These are phyloP conservation scores for Stachybotrys elegans DNA, from an alignment of 2,329 filamentous ascomycete genomes.

Conservation along the genomic window DNA sequence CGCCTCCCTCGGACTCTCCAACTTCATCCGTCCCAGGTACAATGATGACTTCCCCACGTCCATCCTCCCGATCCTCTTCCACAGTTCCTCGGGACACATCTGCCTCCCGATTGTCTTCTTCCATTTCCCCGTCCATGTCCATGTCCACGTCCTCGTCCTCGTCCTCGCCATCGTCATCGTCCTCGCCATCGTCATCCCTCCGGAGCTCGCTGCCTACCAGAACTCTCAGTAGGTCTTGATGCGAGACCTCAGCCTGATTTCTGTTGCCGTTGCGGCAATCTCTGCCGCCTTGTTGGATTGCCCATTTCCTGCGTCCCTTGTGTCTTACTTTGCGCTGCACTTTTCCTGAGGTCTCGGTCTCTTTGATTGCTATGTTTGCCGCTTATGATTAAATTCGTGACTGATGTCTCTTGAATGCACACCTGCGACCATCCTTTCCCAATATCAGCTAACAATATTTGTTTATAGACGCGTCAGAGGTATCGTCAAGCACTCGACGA, in stretches of 20 bases:
- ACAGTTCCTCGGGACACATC: neutral
- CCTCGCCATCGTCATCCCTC: too few species aligned
- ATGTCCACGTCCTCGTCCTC: neutral
- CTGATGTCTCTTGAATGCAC: neutral
- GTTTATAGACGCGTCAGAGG: constrained; percentile 12
- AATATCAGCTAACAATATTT: constrained; percentile 8
- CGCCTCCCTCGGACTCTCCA: constrained; percentile 7
- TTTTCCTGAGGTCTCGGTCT: neutral
- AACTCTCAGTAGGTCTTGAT: too few species aligned
- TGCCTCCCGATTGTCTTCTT: neutral
- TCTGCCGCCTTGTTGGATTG: neutral
- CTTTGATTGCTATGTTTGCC: neutral
- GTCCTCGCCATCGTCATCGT: neutral
- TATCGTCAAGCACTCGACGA: constrained; percentile 11
- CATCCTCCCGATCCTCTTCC: neutral
- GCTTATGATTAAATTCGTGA: too few species aligned
- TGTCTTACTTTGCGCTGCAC: neutral
- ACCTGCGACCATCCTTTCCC: constrained; percentile 2
- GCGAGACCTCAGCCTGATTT: too few species aligned
- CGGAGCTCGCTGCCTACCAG: too few species aligned
- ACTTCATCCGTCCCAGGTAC: neutral
- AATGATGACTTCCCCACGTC: constrained; percentile 9
- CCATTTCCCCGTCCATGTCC: constrained; percentile 1
- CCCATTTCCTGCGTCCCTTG: neutral
- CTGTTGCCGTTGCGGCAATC: too few species aligned